Base-by-base conservation (phyloP, 2,329 filamentous ascomycete species). In the Alternaria rosae region DNA sequence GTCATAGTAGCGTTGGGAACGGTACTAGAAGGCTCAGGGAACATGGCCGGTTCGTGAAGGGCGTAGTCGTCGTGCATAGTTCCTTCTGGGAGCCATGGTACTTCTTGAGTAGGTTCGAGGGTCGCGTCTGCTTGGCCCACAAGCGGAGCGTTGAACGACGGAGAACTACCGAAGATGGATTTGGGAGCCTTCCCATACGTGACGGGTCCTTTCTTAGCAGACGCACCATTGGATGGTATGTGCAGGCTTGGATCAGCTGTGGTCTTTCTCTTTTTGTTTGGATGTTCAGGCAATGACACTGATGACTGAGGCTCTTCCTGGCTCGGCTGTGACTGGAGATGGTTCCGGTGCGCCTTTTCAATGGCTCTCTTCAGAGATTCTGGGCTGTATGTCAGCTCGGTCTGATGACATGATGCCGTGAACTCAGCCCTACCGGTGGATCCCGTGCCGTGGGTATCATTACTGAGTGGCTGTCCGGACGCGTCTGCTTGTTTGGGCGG, bases 21-120 rank as follows among this genome's bases (percentile, higher is more conserved):
- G 1, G 82, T 84, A 61, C 78, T 82, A 13, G 80, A 82, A 41
- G 73, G 72, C 28, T 80, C 78, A 48, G 71, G 73, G 59, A 82
- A 83, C 73, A 82, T 73, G 35, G 71, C 68, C 41, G 81, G 80
- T 26, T 83, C 77, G 60, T 82, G 81, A 13, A 74, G 53, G 17
- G 66, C 73, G 53, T 81, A 82, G 32, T 79, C 69, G 4, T 77
- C 67, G 25, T 69, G 67, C 32, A 82, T 68, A 12, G 76, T 78
- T 5, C 72, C 77, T 38, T 77, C 72, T 9, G 79, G 61, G 6
- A 64, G 62, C 67, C 70, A 76, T 17, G 21, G 15, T 20, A 43
- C 59, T 28, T 59, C 64, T 10, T 62, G 17, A 6, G 41, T 26
- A 38, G 54, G 42, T 13, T 41, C 52, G 21, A 38, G 44, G 15